Evolutionary conservation across 1,284 basidiomycete species (phyloP).

Genomic region (Cystobasidium slooffiae): DNA sequence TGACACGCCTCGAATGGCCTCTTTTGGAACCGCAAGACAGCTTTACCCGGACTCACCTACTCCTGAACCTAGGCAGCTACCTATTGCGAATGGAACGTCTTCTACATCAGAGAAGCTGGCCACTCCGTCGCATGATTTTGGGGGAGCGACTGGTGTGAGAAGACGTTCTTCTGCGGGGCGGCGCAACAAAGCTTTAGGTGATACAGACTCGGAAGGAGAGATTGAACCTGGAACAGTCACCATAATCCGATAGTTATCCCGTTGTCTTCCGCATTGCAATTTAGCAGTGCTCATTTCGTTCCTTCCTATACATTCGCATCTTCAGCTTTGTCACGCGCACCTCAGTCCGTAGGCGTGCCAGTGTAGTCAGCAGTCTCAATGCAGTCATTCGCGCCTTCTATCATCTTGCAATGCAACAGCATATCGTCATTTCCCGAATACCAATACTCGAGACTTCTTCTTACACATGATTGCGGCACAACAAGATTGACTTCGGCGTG

Average conservation of each 20-base stretch:
- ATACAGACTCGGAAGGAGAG: conserved; percentile 41
- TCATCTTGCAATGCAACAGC: no score
- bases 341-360: no score
- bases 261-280: not conserved
- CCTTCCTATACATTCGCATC: not conserved
- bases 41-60: conserved; percentile 39
- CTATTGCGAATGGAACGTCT: not conserved
- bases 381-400: no score
- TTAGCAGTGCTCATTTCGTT: not conserved
- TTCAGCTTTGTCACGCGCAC: no score
- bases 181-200: conserved; percentile 25
- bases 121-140: not conserved
- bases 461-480: no score
- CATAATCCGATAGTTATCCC: conserved; percentile 14
- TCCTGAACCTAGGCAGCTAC: conserved; percentile 23
- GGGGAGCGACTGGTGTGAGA: conserved; percentile 4
- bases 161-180: conserved; percentile 9
- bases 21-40: not conserved
- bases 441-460: no score
- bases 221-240: conserved; percentile 39
- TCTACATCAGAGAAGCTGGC: not conserved
- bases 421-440: no score
- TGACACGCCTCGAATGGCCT: conserved; percentile 19
- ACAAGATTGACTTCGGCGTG: no score
- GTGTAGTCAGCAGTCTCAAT: no score